Base-by-base conservation (phyloP, 2,329 filamentous ascomycete genomes). In the Neodidymelliopsis sp. region DNA sequence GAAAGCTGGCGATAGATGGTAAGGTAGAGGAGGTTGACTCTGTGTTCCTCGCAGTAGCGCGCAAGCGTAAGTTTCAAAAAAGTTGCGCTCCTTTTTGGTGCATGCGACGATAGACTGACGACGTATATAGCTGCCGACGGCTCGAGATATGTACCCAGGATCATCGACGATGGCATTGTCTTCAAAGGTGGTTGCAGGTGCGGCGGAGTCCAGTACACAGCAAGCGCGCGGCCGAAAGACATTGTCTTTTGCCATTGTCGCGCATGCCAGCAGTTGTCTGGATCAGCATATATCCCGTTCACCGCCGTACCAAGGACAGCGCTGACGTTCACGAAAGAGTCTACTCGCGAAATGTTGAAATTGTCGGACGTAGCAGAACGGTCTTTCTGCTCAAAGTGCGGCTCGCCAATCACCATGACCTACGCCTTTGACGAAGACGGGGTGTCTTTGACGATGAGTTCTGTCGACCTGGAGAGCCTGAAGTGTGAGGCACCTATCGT, bases 251-350 rank as follows among this genome's bases (percentile, higher is more conserved):
- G 79, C 61, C 73, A 81, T 59, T 82, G 79, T 57, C 65, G 62
- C n/a, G 74, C 74, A 29, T 82, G 79, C 53, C 77, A 78, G 47
- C 76, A 77, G 57, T 52, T 79, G 28, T 75, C 78, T 2, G 78
- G 79, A 10, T 74, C 72, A 3, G 73, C 74, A 1, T 81, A 72
- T 48, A 65, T 79, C 25, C 69, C 74, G 3, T 81, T 78, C 51
- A 66, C 70, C 6, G 50, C 67, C 7, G 73, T 80, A 29, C 62
- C 71, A 1, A 53, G 50, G 27, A 46, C 57, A 6, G 53, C 67
- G 19, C 53, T 81, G 30, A 69, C 60, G 8, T 77, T 71, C 40
- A 67, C 66, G 33, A 44, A 55, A 18, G 41, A 57, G 8, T 49
- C 69, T 16, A 69, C 65, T 0, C 60, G 67, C 12, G 72, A 64